Evolutionary conservation across 768 basidiomycete genomes (phyloP).

Genomic region (Pisolithus sp.): DNA sequence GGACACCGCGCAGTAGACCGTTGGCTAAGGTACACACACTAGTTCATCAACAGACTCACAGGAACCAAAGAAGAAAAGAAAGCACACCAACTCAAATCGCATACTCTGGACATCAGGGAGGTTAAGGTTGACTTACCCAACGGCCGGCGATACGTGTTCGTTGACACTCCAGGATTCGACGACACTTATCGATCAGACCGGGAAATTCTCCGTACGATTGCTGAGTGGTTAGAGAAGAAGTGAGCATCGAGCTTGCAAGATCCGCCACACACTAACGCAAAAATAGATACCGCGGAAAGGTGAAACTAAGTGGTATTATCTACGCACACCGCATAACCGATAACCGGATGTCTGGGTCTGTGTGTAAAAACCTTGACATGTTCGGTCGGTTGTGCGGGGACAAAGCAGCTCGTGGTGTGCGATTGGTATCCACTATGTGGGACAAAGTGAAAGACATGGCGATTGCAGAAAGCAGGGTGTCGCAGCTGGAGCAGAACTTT

Average conservation of each 20-base stretch:
- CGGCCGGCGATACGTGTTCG: neutral
- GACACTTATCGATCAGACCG: neutral
- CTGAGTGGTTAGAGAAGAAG: neutral
- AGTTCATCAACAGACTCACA: neutral
- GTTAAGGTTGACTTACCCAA: neutral
- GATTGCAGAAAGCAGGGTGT: conserved; percentile 12
- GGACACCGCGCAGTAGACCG: neutral
- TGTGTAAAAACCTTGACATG: too few species aligned
- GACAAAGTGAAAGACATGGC: conserved; percentile 10
- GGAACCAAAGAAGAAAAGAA: neutral
- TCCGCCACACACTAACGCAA: neutral
- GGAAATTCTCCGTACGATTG: neutral
- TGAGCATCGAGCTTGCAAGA: neutral
- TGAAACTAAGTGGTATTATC: neutral
- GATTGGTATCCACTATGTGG: neutral
- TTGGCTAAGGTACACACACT: neutral
- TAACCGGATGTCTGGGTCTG: too few species aligned
- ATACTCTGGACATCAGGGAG: neutral
- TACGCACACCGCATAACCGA: neutral
- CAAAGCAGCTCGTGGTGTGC: neutral
- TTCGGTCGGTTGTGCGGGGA: neutral
- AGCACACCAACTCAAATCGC: neutral
- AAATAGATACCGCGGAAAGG: neutral
- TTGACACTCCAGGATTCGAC: neutral
- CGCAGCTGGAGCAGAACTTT: conserved; percentile 20